phyloP scores from a whole-genome alignment of 116 monocot genomes.

The Cymodocea nodosa region DNA sequence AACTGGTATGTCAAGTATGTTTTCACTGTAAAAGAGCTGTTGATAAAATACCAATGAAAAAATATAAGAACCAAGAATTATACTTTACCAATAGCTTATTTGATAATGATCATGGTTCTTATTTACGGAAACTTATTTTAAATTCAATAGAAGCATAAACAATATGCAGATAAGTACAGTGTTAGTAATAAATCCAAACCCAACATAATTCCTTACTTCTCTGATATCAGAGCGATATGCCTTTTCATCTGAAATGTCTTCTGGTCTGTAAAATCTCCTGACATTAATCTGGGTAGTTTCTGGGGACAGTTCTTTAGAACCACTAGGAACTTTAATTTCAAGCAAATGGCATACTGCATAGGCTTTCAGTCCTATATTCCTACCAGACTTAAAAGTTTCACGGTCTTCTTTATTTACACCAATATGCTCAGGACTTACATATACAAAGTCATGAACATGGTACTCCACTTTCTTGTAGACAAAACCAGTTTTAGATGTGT shows the following conservation, averaged over 20 bases:
- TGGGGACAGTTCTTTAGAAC: conserved; percentile 30
- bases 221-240: conserved; percentile 82
- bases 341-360: conserved; percentile 73
- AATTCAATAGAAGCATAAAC: not conserved
- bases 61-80: not conserved
- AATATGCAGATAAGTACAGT: not conserved
- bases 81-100: not conserved
- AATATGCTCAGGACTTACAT: conserved; percentile 62
- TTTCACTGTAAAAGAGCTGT: conserved; percentile 82
- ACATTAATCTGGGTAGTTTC: conserved; percentile 44
- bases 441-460: conserved; percentile 65
- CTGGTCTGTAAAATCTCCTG: conserved; percentile 89
- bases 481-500: conserved; percentile 31
- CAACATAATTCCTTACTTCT: conserved; percentile 38
- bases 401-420: conserved; percentile 30
- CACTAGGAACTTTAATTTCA: conserved; percentile 24
- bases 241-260: conserved; percentile 74
- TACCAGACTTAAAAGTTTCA: conserved; percentile 65
- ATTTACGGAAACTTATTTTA: not conserved
- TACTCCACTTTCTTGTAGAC: conserved; percentile 53
- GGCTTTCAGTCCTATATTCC: conserved; percentile 82
- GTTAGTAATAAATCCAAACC: not conserved
- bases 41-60: not conserved
- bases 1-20: conserved; percentile 31
- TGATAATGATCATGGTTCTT: no score